Percentiles rank a stretch among this genome's conserved stretches.
Evolutionary conservation across 108 stramenopile species (phyloP).

Genomic region (Cylindrotheca fusiformis): DNA sequence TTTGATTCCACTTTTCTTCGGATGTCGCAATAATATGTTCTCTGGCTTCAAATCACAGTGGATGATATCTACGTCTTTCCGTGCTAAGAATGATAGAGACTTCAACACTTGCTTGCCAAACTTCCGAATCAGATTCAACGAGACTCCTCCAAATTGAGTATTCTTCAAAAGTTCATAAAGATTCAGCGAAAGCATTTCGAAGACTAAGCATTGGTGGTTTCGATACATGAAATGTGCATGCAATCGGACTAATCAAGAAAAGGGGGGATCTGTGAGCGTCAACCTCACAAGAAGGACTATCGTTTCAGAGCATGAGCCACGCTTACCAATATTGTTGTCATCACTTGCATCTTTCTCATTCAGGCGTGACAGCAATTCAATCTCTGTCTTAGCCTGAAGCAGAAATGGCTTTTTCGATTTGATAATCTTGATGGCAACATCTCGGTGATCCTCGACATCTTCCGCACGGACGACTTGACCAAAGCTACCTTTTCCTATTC

Average conservation of each 20-base stretch:
- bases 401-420: conserved; percentile 95
- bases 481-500: conserved; percentile 97
- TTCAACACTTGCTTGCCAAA: conserved; percentile 96
- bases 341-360: conserved; percentile 76
- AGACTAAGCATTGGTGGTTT: conserved; percentile 94
- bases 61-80: conserved; percentile 90
- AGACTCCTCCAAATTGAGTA: conserved; percentile 96
- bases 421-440: conserved; percentile 99
- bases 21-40: conserved; percentile 94
- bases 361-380: conserved; percentile 79
- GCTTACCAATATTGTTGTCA: conserved; percentile 83
- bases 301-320: background rate
- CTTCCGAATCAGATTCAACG: conserved; percentile 94
- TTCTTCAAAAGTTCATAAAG: conserved; percentile 96
- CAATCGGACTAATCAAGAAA: conserved; percentile 70
- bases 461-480: conserved; percentile 92
- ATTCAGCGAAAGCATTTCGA: conserved; percentile 97
- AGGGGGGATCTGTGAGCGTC: background rate
- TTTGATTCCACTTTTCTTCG: conserved; percentile 93
- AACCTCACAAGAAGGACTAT: conserved; percentile 1
- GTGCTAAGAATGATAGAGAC: conserved; percentile 86
- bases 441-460: conserved; percentile 62
- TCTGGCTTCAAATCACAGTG: conserved; percentile 99
- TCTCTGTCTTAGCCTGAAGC: conserved; percentile 97
- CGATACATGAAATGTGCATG: conserved; percentile 89